Percentiles rank a stretch among this genome's conserved stretches.
These are phyloP conservation scores for Talaromyces nanjingensis DNA, from an alignment of 495 filamentous ascomycete species.

Conservation along the genomic window DNA sequence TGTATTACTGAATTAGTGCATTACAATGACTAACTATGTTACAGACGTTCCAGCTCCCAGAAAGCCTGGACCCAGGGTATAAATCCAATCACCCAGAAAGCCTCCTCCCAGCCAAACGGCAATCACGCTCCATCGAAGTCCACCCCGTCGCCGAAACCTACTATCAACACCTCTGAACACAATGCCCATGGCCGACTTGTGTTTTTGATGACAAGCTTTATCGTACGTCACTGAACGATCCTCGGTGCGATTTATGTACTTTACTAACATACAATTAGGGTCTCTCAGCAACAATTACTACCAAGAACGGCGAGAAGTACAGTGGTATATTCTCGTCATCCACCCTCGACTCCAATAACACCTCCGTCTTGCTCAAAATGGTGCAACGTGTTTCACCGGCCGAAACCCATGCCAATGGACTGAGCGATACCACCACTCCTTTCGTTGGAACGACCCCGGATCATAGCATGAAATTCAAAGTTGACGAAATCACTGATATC, in stretches of 20 bases:
- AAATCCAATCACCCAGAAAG: conserved; percentile 59
- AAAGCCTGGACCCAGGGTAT: conserved; percentile 58
- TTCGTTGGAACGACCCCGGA: conserved; percentile 57
- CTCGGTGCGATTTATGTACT: conserved; percentile 1
- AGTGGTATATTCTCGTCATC: conserved; percentile 62
- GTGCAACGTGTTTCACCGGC: conserved; percentile 57
- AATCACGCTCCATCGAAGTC: conserved; percentile 32
- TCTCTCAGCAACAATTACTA: conserved; percentile 56
- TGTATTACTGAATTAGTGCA: background rate
- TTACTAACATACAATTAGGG: conserved; percentile 47
- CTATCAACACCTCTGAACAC: conserved; percentile 49
- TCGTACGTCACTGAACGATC: conserved; percentile 40
- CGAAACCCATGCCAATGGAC: conserved; percentile 49
- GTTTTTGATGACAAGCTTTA: conserved; percentile 55
- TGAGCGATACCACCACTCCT: conserved; percentile 39
- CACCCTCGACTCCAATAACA: conserved; percentile 48
- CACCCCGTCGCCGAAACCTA: conserved; percentile 30
- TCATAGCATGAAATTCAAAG: conserved; percentile 70
- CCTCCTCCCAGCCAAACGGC: conserved; percentile 48
- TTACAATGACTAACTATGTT: conserved; percentile 15
- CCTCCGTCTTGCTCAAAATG: conserved; percentile 73
- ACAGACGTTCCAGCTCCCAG: conserved; percentile 45
- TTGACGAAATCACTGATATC: conserved; percentile 67
- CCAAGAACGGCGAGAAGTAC: conserved; percentile 65
- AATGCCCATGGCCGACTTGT: conserved; percentile 60